Percentiles rank a stretch among this genome's conserved stretches.
Evolutionary conservation across 495 filamentous ascomycete species (phyloP).

Genomic region (Penicillium crystallinum): DNA sequence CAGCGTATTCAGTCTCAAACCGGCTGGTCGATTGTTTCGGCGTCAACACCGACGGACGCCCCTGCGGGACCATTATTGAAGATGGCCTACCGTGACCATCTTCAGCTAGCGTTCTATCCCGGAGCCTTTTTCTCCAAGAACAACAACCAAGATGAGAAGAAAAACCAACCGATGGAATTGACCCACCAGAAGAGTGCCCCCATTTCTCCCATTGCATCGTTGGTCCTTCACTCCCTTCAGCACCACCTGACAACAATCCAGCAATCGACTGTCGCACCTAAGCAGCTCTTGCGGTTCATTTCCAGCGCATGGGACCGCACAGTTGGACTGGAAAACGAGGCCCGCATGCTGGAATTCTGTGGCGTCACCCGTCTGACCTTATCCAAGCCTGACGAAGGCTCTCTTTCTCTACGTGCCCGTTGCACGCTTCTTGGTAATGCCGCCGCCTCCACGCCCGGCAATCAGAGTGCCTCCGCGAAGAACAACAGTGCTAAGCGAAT

Average conservation of each 20-base stretch:
- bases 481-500: constrained; percentile 21
- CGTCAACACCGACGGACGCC: constrained; percentile 34
- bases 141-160: constrained; percentile 10
- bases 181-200: constrained; percentile 14
- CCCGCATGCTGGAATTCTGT: constrained; percentile 44
- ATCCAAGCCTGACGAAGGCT: constrained; percentile 20
- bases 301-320: constrained; percentile 40
- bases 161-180: constrained; percentile 28
- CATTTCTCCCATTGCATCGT: constrained; percentile 31
- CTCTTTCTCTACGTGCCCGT: constrained; percentile 33
- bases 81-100: constrained; percentile 71
- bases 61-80: constrained; percentile 52
- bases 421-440: constrained; percentile 36
- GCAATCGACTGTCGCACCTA: constrained; percentile 30
- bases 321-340: constrained; percentile 38
- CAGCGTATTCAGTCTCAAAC: constrained; percentile 60
- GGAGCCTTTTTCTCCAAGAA: constrained; percentile 46
- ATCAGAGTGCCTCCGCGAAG: constrained; percentile 17
- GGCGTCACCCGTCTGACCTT: constrained; percentile 41
- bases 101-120: constrained; percentile 72
- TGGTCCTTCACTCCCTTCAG: constrained; percentile 38
- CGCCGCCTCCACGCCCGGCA: constrained; percentile 9
- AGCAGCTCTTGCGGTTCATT: constrained; percentile 34
- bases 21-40: constrained; percentile 74
- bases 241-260: constrained; percentile 27